Conservation (phyloP, 225 moss, liverwort and hornwort species). For the Rhytidiadelphus loreus region DNA sequence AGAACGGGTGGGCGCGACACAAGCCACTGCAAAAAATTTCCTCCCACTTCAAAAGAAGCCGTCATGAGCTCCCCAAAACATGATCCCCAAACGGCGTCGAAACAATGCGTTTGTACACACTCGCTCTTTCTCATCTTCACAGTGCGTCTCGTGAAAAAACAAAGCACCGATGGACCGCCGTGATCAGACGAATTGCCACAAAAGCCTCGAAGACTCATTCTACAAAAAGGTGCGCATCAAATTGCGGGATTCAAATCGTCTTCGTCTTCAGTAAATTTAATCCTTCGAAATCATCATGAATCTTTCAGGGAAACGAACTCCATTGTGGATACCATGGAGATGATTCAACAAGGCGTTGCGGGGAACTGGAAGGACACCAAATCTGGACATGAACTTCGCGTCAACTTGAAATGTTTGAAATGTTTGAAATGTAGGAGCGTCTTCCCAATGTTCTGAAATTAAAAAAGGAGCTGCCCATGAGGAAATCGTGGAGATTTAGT, state of each 20-base stretch:
- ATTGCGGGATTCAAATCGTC: background rate
- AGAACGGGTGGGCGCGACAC: background rate
- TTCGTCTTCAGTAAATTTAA: background rate
- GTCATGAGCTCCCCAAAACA: background rate
- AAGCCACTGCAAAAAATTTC: background rate
- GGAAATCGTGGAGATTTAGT: fast-evolving
- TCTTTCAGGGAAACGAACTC: no score
- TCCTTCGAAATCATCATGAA: background rate
- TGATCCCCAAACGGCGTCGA: background rate
- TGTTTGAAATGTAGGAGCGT: background rate
- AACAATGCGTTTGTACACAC: background rate
- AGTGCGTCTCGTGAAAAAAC: background rate
- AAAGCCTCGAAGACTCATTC: background rate
- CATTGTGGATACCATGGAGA: background rate
- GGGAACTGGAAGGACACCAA: background rate
- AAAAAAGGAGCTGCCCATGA: background rate
- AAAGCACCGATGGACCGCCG: background rate
- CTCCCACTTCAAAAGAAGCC: background rate
- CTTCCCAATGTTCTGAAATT: background rate
- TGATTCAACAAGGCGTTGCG: background rate
- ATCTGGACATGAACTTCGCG: background rate
- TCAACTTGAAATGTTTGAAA: background rate
- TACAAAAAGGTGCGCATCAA: background rate
- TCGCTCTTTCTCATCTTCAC: constrained; percentile 5
- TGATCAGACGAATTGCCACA: background rate